phyloP scores from a whole-genome alignment of 169 alveolate genomes.

The Theileria luwenshuni region DNA sequence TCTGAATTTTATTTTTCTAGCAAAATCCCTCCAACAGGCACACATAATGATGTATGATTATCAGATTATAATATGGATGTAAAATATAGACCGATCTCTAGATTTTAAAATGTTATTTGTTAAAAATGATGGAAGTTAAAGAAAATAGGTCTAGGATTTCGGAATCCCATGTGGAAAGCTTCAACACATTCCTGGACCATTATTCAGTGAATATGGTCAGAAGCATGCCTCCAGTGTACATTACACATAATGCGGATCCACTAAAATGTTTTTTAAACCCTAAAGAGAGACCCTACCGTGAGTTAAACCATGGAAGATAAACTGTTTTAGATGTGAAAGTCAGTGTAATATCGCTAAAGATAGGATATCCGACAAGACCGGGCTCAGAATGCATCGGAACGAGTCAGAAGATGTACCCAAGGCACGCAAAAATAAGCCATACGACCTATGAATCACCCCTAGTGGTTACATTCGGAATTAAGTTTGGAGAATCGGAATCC shows the following conservation, averaged over 20 bases:
- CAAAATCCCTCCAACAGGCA: constrained; percentile 4
- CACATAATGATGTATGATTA: not conserved
- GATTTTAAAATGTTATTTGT: not conserved
- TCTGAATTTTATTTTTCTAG: too few species aligned
- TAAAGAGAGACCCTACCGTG: constrained; percentile 53
- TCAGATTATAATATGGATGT: not conserved
- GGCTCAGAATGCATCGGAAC: constrained; percentile 73
- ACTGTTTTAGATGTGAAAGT: constrained; percentile 47
- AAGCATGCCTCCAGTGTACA: constrained; percentile 70
- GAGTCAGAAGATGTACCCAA: constrained; percentile 81
- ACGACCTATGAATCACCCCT: constrained; percentile 91
- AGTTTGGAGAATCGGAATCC: constrained; percentile 76
- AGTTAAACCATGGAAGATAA: constrained; percentile 5
- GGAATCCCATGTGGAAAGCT: constrained; percentile 67
- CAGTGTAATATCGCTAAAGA: constrained; percentile 47
- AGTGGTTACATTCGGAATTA: constrained; percentile 82
- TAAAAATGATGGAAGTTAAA: constrained; percentile 46
- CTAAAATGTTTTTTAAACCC: constrained; percentile 50
- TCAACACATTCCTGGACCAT: constrained; percentile 65
- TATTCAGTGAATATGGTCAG: constrained; percentile 57
- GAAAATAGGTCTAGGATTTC: constrained; percentile 44
- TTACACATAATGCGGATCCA: constrained; percentile 50
- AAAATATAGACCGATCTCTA: not conserved
- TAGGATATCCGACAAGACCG: constrained; percentile 67
- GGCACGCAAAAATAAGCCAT: constrained; percentile 89